Evolutionary conservation across 2,329 filamentous ascomycete genomes (phyloP).

Genomic region (Verticillium zaregamsianum): DNA sequence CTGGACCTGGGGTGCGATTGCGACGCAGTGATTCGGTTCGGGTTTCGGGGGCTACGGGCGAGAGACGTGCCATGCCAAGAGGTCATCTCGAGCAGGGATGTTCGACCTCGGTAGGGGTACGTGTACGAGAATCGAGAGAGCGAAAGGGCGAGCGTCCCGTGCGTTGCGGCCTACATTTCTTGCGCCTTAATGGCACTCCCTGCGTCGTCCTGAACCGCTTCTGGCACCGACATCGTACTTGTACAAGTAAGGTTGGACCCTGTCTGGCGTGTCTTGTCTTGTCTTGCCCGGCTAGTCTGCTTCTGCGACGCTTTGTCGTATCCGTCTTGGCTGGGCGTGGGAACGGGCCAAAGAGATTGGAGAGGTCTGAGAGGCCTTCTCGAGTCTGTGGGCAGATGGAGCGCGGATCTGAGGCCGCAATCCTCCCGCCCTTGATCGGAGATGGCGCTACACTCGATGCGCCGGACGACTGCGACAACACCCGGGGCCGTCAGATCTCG

Average conservation of each 20-base stretch:
- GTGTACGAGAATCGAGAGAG: not conserved
- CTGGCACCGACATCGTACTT: not conserved
- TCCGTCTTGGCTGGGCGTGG: not conserved
- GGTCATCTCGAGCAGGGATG: not conserved
- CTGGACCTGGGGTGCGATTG: not conserved
- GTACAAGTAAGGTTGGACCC: not conserved
- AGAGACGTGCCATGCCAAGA: not conserved
- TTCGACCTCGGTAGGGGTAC: not conserved
- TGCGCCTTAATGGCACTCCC: not conserved
- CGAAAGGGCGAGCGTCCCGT: not conserved
- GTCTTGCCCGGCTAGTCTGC: not conserved
- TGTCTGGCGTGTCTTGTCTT: not conserved
- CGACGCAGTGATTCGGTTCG: not conserved
- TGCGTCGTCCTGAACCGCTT: not conserved
- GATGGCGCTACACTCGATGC: not conserved
- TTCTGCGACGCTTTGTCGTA: not conserved
- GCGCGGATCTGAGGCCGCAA: not conserved
- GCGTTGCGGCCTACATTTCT: not conserved
- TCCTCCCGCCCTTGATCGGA: not conserved
- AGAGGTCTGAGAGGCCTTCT: not conserved
- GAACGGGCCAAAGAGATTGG: not conserved
- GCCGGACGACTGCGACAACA: not conserved
- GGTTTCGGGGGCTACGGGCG: not conserved
- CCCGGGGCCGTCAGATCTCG: not conserved
- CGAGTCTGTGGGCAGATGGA: not conserved